Conservation (phyloP, 768 basidiomycete species). For the Auricularia sp. region DNA sequence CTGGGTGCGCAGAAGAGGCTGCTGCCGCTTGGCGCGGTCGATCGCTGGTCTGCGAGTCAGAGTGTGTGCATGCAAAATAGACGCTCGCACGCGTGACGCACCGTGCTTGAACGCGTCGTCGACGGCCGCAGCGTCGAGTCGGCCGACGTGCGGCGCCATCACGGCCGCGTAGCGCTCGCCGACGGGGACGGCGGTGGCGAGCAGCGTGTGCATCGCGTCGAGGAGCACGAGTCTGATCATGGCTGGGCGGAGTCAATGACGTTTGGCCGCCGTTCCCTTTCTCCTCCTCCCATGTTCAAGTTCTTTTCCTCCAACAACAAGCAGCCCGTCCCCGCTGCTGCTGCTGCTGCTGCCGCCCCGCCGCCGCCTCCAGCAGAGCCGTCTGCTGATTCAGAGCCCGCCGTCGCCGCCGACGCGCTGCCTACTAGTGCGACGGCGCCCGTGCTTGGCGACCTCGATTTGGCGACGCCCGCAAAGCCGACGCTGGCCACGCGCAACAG, state of each 20-base stretch:
- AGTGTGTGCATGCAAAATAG: not conserved
- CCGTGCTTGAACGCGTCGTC: constrained; percentile 42
- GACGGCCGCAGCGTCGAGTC: constrained; percentile 41
- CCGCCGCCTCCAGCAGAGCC: not conserved
- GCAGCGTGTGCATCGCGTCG: constrained; percentile 67
- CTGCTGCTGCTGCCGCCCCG: not conserved
- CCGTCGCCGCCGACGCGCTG: not conserved
- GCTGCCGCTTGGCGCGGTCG: constrained; percentile 44
- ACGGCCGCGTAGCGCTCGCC: constrained; percentile 55
- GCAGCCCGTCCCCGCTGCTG: not conserved
- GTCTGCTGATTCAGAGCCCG: not conserved
- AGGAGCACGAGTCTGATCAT: constrained; percentile 50
- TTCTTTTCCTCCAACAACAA: not conserved
- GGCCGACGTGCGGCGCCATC: constrained; percentile 60
- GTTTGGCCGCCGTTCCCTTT: not conserved
- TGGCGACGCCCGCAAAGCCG: not conserved
- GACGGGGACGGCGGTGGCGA: constrained; percentile 59
- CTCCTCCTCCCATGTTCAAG: not conserved
- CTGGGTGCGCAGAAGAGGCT: constrained; percentile 43
- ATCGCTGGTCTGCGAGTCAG: constrained; percentile 25
- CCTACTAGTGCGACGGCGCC: not conserved
- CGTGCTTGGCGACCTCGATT: not conserved
- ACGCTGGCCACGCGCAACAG: not conserved
- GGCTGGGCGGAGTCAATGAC: not conserved
- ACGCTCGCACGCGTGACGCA: constrained; percentile 19